Conservation (phyloP, 139 green algal genomes). For the Coelastrella sp. region DNA sequence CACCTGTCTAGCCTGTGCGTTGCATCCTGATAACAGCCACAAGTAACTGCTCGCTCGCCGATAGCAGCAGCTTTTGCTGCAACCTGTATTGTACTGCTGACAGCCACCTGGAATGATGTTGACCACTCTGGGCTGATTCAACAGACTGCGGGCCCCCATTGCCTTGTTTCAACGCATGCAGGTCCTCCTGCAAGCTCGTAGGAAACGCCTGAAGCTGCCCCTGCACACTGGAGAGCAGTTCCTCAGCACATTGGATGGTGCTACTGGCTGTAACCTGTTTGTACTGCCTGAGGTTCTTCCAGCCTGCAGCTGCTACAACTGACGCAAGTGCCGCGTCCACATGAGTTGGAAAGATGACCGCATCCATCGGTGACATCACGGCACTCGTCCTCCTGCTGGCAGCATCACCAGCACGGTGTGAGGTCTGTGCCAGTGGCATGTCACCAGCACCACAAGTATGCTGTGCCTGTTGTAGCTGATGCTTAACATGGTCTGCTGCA, state of each 20-base stretch:
- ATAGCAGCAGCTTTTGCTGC: constrained; percentile 25
- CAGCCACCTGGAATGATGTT: not conserved
- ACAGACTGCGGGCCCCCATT: not conserved
- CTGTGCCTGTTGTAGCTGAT: not conserved
- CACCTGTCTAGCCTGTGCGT: not conserved
- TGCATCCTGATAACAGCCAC: not conserved
- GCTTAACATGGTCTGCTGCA: not conserved
- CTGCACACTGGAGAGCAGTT: not conserved
- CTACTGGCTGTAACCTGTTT: not conserved
- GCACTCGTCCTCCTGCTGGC: not conserved
- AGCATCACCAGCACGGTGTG: not conserved
- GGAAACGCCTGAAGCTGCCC: not conserved
- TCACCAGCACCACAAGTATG: too few relatives aligned
- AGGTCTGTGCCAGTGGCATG: too few relatives aligned
- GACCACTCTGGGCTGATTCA: not conserved
- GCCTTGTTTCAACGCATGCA: not conserved
- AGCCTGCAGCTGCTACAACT: constrained; percentile 18
- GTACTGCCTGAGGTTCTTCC: constrained; percentile 23
- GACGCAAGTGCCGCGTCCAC: constrained; percentile 38
- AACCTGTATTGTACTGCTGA: constrained; percentile 22
- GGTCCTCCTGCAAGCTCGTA: not conserved
- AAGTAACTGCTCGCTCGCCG: not conserved
- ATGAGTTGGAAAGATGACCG: not conserved
- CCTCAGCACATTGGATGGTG: not conserved
- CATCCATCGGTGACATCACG: not conserved